These are phyloP conservation scores for Esteya vermicola DNA, from an alignment of 2,329 filamentous ascomycete species.

Conservation along the genomic window DNA sequence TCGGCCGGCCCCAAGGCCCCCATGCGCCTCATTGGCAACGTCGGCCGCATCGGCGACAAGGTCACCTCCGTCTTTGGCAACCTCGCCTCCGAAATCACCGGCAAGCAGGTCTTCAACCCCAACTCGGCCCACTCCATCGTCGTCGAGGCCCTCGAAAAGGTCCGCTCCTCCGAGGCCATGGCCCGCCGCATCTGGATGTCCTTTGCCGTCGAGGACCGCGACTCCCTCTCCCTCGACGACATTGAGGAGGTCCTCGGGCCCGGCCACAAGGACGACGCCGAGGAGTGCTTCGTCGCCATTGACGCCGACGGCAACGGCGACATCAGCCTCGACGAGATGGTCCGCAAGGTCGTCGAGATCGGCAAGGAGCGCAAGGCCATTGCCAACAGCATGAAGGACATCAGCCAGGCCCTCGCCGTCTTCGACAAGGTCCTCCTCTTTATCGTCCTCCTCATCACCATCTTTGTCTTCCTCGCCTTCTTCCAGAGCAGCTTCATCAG, in stretches of 20 bases:
- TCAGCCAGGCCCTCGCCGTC: constrained; percentile 83
- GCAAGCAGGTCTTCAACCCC: constrained; percentile 88
- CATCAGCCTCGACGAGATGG: constrained; percentile 90
- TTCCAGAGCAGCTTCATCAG: constrained; percentile 76
- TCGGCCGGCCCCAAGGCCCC: constrained; percentile 65
- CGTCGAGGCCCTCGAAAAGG: constrained; percentile 75
- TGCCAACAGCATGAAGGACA: constrained; percentile 88
- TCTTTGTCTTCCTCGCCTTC: constrained; percentile 83
- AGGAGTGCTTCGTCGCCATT: constrained; percentile 68
- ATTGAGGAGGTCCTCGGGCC: constrained; percentile 75
- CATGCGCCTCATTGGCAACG: constrained; percentile 59
- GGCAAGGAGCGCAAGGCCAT: constrained; percentile 81
- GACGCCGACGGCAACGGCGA: constrained; percentile 87
- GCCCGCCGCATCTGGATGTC: constrained; percentile 95
- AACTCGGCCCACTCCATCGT: constrained; percentile 84
- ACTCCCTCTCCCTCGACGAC: constrained; percentile 67
- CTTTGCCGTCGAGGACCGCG: constrained; percentile 80
- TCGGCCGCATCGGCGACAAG: constrained; percentile 79
- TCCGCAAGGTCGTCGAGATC: constrained; percentile 71
- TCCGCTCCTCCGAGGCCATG: constrained; percentile 72
- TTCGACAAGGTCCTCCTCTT: constrained; percentile 76
- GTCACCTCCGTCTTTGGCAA: constrained; percentile 88
- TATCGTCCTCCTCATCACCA: constrained; percentile 63
- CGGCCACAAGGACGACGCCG: constrained; percentile 60
- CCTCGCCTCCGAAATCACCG: constrained; percentile 85